phyloP scores from a whole-genome alignment of 495 filamentous ascomycete species.

The Aspergillus taichungensis region DNA sequence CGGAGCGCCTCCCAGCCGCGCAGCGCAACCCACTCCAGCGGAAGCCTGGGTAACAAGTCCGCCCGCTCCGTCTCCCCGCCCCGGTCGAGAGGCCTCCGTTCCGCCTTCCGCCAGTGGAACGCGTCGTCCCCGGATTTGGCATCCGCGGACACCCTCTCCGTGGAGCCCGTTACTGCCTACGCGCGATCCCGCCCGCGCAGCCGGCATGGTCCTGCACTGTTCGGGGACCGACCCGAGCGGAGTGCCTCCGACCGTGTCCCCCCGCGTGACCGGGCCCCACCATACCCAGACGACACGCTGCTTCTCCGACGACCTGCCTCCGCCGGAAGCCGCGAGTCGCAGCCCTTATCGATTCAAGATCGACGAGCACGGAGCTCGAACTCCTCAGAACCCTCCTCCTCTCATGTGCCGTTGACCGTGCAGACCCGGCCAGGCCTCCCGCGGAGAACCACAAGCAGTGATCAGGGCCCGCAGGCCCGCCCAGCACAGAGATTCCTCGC shows the following conservation, averaged over 20 bases:
- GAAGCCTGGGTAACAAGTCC: slow-evolving; percentile 16
- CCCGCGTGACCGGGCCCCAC: too few relatives aligned
- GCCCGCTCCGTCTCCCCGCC: slow-evolving; percentile 37
- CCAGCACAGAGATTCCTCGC: slow-evolving; percentile 11
- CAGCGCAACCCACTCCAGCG: slow-evolving; percentile 16
- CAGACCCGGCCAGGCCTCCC: slow-evolving; percentile 9
- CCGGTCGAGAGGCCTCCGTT: slow-evolving; percentile 24
- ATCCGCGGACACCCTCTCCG: background rate
- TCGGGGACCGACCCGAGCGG: too few relatives aligned
- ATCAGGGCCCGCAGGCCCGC: background rate
- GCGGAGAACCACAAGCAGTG: background rate
- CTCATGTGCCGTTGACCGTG: slow-evolving; percentile 20
- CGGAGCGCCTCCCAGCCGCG: slow-evolving; percentile 29
- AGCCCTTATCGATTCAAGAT: slow-evolving; percentile 24
- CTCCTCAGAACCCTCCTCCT: slow-evolving; percentile 8
- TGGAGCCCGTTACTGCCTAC: too few relatives aligned
- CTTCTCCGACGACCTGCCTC: slow-evolving; percentile 5
- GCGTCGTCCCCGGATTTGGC: slow-evolving; percentile 13
- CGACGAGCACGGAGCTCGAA: slow-evolving; percentile 25
- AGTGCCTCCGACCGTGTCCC: too few relatives aligned
- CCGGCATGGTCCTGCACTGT: too few relatives aligned
- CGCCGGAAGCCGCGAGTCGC: slow-evolving; percentile 2
- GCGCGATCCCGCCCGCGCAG: too few relatives aligned
- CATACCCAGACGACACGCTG: too few relatives aligned
- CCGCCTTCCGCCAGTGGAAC: slow-evolving; percentile 29